Evolutionary conservation across 345 rosid genomes (phyloP).

Genomic region (Salix arbutifolia): DNA sequence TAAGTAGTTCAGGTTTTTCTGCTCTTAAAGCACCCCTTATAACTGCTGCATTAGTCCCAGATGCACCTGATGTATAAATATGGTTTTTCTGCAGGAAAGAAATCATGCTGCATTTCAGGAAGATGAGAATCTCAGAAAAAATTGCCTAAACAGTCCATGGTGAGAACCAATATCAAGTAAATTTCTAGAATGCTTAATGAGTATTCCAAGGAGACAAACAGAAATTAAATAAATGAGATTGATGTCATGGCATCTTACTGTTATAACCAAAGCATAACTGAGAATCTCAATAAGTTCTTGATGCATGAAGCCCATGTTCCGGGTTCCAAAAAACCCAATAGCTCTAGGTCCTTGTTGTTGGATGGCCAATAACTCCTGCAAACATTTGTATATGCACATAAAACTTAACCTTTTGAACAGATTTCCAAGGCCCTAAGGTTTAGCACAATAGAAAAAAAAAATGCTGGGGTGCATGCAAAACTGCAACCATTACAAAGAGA

Average conservation of each 20-base stretch:
- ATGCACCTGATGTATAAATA: slow-evolving; percentile 95
- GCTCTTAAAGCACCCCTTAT: slow-evolving; percentile 98
- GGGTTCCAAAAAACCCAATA: slow-evolving; percentile 93
- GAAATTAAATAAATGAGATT: not conserved
- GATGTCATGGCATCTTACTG: slow-evolving; percentile 49
- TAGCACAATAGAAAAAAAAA: not conserved
- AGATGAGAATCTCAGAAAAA: not conserved
- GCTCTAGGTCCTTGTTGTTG: slow-evolving; percentile 98
- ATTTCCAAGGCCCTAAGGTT: not conserved
- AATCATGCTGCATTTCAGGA: slow-evolving; percentile 14
- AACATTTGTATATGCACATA: not conserved
- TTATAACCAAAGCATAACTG: slow-evolving; percentile 98
- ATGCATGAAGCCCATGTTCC: slow-evolving; percentile 99
- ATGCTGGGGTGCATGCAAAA: not conserved
- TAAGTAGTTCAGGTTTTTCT: slow-evolving; percentile 87
- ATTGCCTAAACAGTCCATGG: not conserved
- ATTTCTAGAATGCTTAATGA: not conserved
- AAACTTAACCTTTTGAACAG: not conserved
- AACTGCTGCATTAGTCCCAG: slow-evolving; percentile 97
- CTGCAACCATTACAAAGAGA: not conserved
- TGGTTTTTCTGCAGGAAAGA: slow-evolving; percentile 81
- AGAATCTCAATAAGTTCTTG: slow-evolving; percentile 97
- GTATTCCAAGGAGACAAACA: not conserved
- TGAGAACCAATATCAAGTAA: not conserved
- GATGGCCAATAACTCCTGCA: slow-evolving; percentile 93